Evolutionary conservation across 371 early-diverging fungal species (phyloP).

Genomic region (Quaeritorhiza haematococci): DNA sequence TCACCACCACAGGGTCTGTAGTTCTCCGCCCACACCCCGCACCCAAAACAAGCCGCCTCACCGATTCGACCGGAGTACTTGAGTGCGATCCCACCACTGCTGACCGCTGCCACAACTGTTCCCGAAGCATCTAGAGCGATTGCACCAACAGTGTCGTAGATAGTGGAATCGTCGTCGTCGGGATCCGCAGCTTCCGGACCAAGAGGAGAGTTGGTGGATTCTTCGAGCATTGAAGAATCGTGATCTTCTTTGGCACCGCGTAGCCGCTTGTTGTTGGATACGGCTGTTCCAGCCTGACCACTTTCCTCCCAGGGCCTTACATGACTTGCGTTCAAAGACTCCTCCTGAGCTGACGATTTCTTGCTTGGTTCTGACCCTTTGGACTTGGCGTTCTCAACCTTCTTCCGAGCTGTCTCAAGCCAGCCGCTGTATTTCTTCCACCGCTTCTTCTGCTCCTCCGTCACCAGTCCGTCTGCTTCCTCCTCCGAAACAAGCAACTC

Average conservation of each 20-base stretch:
- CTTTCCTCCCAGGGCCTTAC: no score
- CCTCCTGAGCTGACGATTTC: no score
- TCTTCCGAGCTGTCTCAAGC: constrained; percentile 3
- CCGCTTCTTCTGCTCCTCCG: constrained; percentile 3
- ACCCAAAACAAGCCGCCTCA: constrained; percentile 53
- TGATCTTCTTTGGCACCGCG: no score
- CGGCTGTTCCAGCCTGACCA: no score
- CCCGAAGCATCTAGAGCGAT: constrained; percentile 68
- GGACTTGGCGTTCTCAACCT: no score
- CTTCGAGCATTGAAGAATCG: no score
- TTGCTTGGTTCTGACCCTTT: no score
- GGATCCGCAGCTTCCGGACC: no score
- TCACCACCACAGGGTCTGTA: no score
- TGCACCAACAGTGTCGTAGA: constrained; percentile 82
- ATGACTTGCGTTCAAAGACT: no score
- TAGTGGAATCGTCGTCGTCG: not conserved
- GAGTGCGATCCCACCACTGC: constrained; percentile 82
- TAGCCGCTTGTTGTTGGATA: no score
- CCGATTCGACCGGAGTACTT: constrained; percentile 80
- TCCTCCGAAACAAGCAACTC: constrained; percentile 20
- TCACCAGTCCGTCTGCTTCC: constrained; percentile 18
- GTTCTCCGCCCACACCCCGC: constrained; percentile 27
- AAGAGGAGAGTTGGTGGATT: not conserved
- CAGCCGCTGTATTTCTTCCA: constrained; percentile 8
- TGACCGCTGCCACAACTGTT: constrained; percentile 69